Conservation (phyloP, 306 rosid genomes). For the Lathyrus tuberosus region DNA sequence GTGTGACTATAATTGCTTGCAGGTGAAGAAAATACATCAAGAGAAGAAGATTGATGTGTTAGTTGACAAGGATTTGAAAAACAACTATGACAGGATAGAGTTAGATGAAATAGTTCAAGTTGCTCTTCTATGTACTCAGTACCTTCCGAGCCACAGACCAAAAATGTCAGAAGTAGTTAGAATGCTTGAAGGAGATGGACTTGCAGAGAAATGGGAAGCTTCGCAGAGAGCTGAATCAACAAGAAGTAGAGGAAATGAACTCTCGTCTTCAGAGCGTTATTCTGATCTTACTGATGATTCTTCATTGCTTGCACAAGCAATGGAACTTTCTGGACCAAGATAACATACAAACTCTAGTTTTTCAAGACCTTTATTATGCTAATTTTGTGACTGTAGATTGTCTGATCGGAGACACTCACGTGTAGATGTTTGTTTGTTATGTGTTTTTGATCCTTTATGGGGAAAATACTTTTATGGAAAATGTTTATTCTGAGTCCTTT, state of each 20-base stretch:
- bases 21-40: conserved; percentile 89
- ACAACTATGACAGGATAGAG: conserved; percentile 74
- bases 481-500: conserved; percentile 36
- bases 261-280: conserved; percentile 84
- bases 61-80: conserved; percentile 77
- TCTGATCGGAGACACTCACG: conserved; percentile 37
- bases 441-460: background rate
- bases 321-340: conserved; percentile 99
- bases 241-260: conserved; percentile 72
- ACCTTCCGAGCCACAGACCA: conserved; percentile 80
- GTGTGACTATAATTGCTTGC: conserved; percentile 37
- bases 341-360: conserved; percentile 30
- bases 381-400: no score
- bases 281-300: conserved; percentile 97
- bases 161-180: conserved; percentile 96
- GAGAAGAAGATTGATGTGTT: conserved; percentile 84
- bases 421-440: conserved; percentile 43
- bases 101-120: conserved; percentile 89
- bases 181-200: conserved; percentile 99
- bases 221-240: conserved; percentile 82
- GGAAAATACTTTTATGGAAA: conserved; percentile 33
- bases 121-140: conserved; percentile 86
- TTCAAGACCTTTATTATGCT: no score
- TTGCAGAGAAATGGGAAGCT: conserved; percentile 98
- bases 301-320: conserved; percentile 91